Evolutionary conservation across 2,329 filamentous ascomycete genomes (phyloP).

Genomic region (Rutstroemia sp.): DNA sequence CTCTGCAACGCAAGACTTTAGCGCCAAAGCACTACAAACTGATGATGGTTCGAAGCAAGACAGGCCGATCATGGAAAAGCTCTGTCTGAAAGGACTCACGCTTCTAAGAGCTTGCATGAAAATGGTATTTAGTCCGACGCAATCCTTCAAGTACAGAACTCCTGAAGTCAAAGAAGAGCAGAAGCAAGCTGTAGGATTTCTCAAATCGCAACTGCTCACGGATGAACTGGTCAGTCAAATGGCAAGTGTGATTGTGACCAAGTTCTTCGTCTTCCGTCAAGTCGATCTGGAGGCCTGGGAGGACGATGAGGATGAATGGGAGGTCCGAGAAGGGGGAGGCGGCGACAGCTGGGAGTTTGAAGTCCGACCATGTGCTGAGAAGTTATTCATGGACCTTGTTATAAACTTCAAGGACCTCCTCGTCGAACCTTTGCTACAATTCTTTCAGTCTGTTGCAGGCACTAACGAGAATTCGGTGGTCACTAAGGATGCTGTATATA

Average conservation of each 20-base stretch:
- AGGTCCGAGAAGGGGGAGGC: constrained; percentile 77
- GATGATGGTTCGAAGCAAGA: constrained; percentile 43
- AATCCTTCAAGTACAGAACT: constrained; percentile 78
- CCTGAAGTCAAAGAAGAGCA: constrained; percentile 71
- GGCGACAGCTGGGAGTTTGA: constrained; percentile 88
- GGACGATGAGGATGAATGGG: constrained; percentile 93
- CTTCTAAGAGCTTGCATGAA: constrained; percentile 75
- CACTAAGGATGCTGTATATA: constrained; percentile 91
- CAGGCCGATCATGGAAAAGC: constrained; percentile 63
- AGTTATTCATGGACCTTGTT: constrained; percentile 84
- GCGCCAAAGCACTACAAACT: constrained; percentile 38
- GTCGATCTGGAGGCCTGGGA: constrained; percentile 88
- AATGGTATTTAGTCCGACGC: constrained; percentile 73
- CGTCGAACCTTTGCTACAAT: constrained; percentile 68
- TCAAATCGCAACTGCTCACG: constrained; percentile 70
- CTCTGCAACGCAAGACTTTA: constrained; percentile 32
- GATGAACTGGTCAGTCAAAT: constrained; percentile 71
- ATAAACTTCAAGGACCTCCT: constrained; percentile 82
- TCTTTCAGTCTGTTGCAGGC: constrained; percentile 73
- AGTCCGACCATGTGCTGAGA: constrained; percentile 86
- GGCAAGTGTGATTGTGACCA: constrained; percentile 76
- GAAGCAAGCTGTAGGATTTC: constrained; percentile 55
- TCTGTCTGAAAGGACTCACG: constrained; percentile 76
- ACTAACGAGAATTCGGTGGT: constrained; percentile 57
- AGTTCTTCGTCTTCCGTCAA: constrained; percentile 80